Conservation (phyloP, 345 rosid species). For the Melaleuca alternifolia region DNA sequence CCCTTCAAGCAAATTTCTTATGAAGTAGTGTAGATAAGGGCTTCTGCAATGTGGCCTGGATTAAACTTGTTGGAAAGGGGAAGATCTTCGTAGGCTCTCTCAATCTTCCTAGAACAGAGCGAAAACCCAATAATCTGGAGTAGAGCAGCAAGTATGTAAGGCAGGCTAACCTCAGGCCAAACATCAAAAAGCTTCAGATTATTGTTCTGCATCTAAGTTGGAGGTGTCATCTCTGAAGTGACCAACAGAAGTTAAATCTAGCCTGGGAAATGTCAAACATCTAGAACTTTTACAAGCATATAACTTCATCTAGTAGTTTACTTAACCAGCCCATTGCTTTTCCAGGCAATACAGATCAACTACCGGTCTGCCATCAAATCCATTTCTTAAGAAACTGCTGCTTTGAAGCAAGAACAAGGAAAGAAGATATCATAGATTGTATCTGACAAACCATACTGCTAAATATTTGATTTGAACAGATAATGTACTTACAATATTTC, state of each 20-base stretch:
- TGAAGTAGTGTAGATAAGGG: too few species aligned
- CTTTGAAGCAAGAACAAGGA: not conserved
- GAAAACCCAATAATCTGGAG: not conserved
- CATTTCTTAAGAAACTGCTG: not conserved
- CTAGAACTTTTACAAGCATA: not conserved
- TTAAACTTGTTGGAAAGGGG: not conserved
- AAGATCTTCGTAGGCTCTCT: not conserved
- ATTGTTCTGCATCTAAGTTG: fast-evolving
- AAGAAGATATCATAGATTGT: not conserved
- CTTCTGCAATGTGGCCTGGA: too few species aligned
- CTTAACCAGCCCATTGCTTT: not conserved
- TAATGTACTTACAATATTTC: not conserved
- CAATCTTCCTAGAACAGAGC: not conserved
- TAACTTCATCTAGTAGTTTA: not conserved
- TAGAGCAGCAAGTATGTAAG: fast-evolving
- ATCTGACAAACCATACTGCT: not conserved
- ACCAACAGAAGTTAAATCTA: not conserved
- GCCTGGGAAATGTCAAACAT: not conserved
- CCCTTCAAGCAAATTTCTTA: too few species aligned
- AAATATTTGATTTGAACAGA: not conserved
- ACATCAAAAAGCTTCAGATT: not conserved
- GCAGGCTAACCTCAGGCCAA: fast-evolving
- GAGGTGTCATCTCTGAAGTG: not conserved
- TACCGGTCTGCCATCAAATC: not conserved
- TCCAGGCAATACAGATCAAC: fast-evolving